Evolutionary conservation across 257 asterid genomes (phyloP).

Genomic region (Fraxinus excelsior): DNA sequence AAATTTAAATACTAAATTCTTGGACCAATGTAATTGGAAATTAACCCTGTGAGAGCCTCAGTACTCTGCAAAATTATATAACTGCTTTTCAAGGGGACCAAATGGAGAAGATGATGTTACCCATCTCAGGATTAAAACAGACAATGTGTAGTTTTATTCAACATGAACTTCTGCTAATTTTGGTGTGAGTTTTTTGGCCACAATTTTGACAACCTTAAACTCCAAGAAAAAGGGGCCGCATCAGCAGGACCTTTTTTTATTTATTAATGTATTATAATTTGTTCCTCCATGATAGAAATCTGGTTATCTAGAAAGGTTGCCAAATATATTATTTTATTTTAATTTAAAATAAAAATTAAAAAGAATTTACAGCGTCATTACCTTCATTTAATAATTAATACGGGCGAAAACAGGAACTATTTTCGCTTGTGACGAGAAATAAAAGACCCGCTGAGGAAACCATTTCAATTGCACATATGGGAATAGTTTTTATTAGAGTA

Average conservation of each 20-base stretch:
- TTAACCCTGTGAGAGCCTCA: background rate
- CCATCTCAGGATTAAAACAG: constrained; percentile 39
- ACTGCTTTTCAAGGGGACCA: constrained; percentile 39
- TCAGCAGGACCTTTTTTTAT: constrained; percentile 13
- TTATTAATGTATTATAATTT: too few species aligned
- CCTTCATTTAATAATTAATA: too few species aligned
- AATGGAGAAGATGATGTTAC: constrained; percentile 40
- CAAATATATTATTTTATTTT: too few species aligned
- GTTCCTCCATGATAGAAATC: background rate
- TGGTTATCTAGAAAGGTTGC: background rate
- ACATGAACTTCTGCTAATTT: constrained; percentile 25
- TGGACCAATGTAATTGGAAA: background rate
- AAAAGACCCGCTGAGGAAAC: too few species aligned
- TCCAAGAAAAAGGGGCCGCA: constrained; percentile 41
- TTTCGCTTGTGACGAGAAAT: too few species aligned
- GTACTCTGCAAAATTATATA: constrained; percentile 19
- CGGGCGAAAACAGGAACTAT: too few species aligned
- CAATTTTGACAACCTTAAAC: constrained; percentile 42
- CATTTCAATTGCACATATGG: too few species aligned
- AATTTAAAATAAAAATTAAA: too few species aligned
- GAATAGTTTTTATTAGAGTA: too few species aligned
- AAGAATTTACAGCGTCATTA: too few species aligned
- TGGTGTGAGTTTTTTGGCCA: constrained; percentile 31
- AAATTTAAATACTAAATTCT: constrained; percentile 24
- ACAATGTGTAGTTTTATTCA: constrained; percentile 19